Evolutionary conservation across 768 basidiomycete genomes (phyloP).

Genomic region (Tricholoma sp.): DNA sequence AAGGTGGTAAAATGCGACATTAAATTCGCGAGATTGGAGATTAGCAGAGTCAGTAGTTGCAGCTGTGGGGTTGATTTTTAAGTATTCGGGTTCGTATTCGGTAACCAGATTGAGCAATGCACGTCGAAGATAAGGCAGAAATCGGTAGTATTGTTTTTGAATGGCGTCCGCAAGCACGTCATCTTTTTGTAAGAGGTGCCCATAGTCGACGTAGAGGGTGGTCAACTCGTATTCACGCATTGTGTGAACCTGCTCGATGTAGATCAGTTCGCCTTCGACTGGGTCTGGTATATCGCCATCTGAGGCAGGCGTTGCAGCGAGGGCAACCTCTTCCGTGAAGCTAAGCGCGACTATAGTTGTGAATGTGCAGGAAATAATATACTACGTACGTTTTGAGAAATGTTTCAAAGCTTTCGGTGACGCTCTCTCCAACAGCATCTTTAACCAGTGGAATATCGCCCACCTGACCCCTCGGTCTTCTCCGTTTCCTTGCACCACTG

Average conservation of each 20-base stretch:
- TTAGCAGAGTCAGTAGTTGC: constrained; percentile 83
- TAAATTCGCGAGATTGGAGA: constrained; percentile 89
- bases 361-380: neutral
- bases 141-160: constrained; percentile 93
- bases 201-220: constrained; percentile 95
- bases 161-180: constrained; percentile 94
- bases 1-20: constrained; percentile 91
- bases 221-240: constrained; percentile 95
- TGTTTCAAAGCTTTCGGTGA: constrained; percentile 85
- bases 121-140: constrained; percentile 89
- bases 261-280: constrained; percentile 63
- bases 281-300: constrained; percentile 58
- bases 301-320: constrained; percentile 76
- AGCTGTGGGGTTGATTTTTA: constrained; percentile 91
- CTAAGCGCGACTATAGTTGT: constrained; percentile 35
- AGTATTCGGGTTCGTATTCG: constrained; percentile 87
- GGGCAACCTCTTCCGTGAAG: constrained; percentile 76
- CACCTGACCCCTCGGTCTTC: constrained; percentile 44
- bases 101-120: constrained; percentile 88
- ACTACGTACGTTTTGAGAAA: constrained; percentile 83
- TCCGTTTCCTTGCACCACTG: constrained; percentile 29
- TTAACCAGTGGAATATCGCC: constrained; percentile 82
- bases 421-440: constrained; percentile 94
- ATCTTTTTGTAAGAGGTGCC: constrained; percentile 84
- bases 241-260: constrained; percentile 89